These are phyloP conservation scores for Coniella vitis DNA, from an alignment of 2,329 filamentous ascomycete genomes.

Conservation along the genomic window DNA sequence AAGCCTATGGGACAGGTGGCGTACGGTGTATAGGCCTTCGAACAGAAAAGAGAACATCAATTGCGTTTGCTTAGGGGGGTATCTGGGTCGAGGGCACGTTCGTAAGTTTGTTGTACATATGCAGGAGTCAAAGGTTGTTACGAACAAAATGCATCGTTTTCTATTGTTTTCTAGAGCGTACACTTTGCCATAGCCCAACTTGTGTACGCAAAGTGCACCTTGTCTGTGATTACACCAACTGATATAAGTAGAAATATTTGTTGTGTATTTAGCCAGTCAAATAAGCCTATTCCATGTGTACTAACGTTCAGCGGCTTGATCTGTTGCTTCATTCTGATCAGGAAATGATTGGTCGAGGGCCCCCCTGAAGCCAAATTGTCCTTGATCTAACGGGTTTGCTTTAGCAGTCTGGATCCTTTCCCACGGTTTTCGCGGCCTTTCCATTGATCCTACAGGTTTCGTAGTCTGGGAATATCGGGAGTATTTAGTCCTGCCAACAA, in stretches of 20 bases:
- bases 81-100: slow-evolving; percentile 23
- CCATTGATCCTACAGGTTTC: slow-evolving; percentile 40
- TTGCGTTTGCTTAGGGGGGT: slow-evolving; percentile 26
- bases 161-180: background rate
- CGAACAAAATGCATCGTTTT: slow-evolving; percentile 15
- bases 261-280: background rate
- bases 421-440: slow-evolving; percentile 63
- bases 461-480: slow-evolving; percentile 30
- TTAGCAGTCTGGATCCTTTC: slow-evolving; percentile 47
- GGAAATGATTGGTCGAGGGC: slow-evolving; percentile 19
- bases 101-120: slow-evolving; percentile 22
- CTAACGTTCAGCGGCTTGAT: background rate
- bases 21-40: slow-evolving; percentile 43
- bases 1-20: slow-evolving; percentile 55
- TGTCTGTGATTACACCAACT: too few relatives aligned
- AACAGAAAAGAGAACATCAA: slow-evolving; percentile 17
- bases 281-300: background rate
- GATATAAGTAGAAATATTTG: too few relatives aligned
- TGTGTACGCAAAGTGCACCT: too few relatives aligned
- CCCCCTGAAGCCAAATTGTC: background rate
- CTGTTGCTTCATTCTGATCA: slow-evolving; percentile 22
- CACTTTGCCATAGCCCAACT: background rate
- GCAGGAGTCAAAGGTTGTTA: slow-evolving; percentile 15
- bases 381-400: slow-evolving; percentile 1
- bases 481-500: background rate